Conservation (phyloP, 352 stramenopile species). For the Phytophthora idaei region DNA sequence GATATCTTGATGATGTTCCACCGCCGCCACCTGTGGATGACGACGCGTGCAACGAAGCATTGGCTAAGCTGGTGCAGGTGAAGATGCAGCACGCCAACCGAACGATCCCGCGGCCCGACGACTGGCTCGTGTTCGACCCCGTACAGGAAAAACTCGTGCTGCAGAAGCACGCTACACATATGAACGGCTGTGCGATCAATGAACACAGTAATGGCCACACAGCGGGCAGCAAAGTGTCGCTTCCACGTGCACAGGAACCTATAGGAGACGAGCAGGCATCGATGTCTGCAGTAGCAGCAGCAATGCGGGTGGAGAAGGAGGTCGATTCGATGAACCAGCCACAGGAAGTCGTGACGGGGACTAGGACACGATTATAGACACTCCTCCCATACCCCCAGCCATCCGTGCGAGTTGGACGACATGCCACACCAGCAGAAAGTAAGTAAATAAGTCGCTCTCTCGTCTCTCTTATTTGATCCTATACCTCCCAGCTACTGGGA, state of each 20-base stretch:
- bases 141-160: conserved; percentile 61
- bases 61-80: conserved; percentile 67
- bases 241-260: conserved; percentile 26
- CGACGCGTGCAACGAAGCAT: conserved; percentile 44
- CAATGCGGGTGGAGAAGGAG: conserved; percentile 2
- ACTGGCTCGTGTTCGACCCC: conserved; percentile 82
- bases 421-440: conserved; percentile 25
- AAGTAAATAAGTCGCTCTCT: conserved; percentile 43
- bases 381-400: neutral
- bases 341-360: conserved; percentile 3
- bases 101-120: conserved; percentile 60
- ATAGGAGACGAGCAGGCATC: conserved; percentile 28
- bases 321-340: neutral
- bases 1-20: conserved; percentile 23
- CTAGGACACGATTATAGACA: conserved; percentile 27
- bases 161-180: conserved; percentile 43
- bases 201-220: conserved; percentile 14
- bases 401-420: conserved; percentile 15
- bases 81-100: conserved; percentile 60
- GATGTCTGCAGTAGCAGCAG: neutral
- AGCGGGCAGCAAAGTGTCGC: conserved; percentile 23
- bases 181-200: conserved; percentile 20
- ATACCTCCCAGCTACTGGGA: conserved; percentile 19
- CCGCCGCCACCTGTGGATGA: conserved; percentile 32
- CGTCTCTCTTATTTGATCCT: conserved; percentile 19